A percentile compares a stretch with the other conserved stretches of the same genome.
Conservation (phyloP, 2,329 filamentous ascomycete genomes). For the Ceratocystis cubensis region DNA sequence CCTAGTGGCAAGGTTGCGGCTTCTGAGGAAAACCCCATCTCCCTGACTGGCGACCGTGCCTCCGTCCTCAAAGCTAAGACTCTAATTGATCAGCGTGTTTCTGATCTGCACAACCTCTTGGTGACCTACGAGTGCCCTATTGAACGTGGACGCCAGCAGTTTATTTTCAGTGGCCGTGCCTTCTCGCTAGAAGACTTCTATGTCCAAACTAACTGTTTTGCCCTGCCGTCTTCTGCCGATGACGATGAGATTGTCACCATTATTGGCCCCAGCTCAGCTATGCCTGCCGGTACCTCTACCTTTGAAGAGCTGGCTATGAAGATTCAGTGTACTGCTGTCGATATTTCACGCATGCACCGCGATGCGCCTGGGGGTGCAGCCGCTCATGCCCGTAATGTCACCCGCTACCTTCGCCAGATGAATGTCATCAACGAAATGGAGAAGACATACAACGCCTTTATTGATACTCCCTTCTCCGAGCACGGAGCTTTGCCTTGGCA, state of each 20-base stretch:
- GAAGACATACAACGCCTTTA: constrained; percentile 67
- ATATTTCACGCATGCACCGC: constrained; percentile 67
- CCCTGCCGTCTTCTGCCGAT: constrained; percentile 65
- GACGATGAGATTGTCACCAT: constrained; percentile 77
- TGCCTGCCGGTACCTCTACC: constrained; percentile 64
- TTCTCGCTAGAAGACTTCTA: constrained; percentile 76
- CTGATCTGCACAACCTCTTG: constrained; percentile 63
- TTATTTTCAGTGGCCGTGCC: constrained; percentile 68
- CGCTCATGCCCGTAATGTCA: constrained; percentile 71
- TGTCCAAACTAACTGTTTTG: constrained; percentile 75
- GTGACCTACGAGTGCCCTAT: constrained; percentile 69
- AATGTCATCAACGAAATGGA: constrained; percentile 74
- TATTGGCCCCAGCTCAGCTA: constrained; percentile 62
- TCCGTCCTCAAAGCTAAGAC: constrained; percentile 69
- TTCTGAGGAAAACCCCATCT: constrained; percentile 60
- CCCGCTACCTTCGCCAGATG: constrained; percentile 73
- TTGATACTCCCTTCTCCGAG: constrained; percentile 61
- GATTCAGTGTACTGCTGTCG: constrained; percentile 74
- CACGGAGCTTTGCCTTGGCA: constrained; percentile 71
- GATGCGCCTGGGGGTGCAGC: constrained; percentile 60
- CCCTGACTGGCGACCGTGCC: constrained; percentile 71
- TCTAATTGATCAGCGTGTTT: constrained; percentile 66
- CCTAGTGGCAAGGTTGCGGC: constrained; percentile 37
- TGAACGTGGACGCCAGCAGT: constrained; percentile 79
- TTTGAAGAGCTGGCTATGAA: constrained; percentile 79